These are phyloP conservation scores for Arachis stenosperma DNA, from an alignment of 306 rosid genomes.

Conservation along the genomic window DNA sequence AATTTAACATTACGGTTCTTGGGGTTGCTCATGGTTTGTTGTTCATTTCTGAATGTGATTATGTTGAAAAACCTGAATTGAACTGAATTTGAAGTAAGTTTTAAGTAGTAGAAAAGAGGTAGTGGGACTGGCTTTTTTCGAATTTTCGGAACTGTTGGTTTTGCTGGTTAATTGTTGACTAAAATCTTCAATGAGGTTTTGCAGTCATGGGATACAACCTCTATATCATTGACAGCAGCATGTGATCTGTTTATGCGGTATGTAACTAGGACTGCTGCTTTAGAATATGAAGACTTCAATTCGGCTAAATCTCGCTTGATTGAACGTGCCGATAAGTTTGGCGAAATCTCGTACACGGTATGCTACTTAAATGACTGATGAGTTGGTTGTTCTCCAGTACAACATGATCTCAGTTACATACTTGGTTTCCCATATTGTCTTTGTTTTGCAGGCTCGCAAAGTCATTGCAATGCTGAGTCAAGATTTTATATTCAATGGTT, in stretches of 20 bases:
- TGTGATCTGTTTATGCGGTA: slow-evolving; percentile 91
- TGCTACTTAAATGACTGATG: not conserved
- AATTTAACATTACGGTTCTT: not conserved
- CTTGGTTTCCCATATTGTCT: slow-evolving; percentile 6
- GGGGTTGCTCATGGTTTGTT: not conserved
- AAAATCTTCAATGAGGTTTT: slow-evolving; percentile 11
- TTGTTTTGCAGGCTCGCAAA: slow-evolving; percentile 75
- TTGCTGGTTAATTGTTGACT: slow-evolving; percentile 7
- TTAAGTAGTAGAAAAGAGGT: not conserved
- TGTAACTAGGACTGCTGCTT: slow-evolving; percentile 88
- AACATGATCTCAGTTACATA: not conserved
- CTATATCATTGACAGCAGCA: slow-evolving; percentile 91
- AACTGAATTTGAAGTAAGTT: not conserved
- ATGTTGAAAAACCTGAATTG: not conserved
- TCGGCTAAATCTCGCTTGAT: slow-evolving; percentile 86
- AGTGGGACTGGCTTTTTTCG: not conserved
- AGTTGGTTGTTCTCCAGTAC: not conserved
- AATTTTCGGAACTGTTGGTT: not conserved
- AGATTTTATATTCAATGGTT: slow-evolving; percentile 89
- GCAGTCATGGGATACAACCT: slow-evolving; percentile 88
- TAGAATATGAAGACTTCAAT: slow-evolving; percentile 89
- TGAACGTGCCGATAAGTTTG: slow-evolving; percentile 97
- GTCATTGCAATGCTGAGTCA: slow-evolving; percentile 90
- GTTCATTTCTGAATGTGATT: not conserved
- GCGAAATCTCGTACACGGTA: slow-evolving; percentile 91